A percentile compares a stretch with the other conserved stretches of the same genome.
phyloP scores from a whole-genome alignment of 306 rosid species.

The Casuarina cunninghamiana region DNA sequence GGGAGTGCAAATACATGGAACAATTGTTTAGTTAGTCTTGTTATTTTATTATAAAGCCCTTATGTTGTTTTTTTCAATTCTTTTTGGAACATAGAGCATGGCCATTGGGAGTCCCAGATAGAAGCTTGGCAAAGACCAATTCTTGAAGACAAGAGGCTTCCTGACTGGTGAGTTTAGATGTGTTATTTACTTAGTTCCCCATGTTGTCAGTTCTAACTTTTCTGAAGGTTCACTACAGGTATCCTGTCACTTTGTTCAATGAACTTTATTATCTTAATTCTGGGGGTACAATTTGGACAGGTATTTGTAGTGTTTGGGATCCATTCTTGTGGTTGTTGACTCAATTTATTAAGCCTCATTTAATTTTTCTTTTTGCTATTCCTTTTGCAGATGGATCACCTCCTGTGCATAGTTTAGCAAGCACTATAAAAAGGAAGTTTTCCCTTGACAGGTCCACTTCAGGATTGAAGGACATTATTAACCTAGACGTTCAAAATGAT shows the following conservation, averaged over 20 bases:
- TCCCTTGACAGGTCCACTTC: conserved; percentile 60
- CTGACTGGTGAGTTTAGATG: conserved; percentile 75
- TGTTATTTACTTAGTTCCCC: conserved; percentile 18
- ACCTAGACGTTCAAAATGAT: conserved; percentile 44
- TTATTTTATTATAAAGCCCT: not conserved
- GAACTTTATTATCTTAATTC: conserved; percentile 90
- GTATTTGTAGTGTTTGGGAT: conserved; percentile 36
- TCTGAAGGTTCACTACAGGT: conserved; percentile 58
- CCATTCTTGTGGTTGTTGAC: not conserved
- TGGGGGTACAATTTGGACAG: conserved; percentile 96
- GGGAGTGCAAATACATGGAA: conserved; percentile 17
- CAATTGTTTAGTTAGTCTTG: conserved; percentile 10
- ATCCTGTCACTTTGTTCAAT: conserved; percentile 81
- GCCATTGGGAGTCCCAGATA: conserved; percentile 81
- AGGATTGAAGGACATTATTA: conserved; percentile 33
- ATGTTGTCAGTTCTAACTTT: conserved; percentile 26
- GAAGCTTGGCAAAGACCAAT: conserved; percentile 95
- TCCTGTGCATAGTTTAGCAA: conserved; percentile 52
- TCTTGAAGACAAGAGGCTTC: conserved; percentile 87
- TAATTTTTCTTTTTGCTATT: conserved; percentile 22
- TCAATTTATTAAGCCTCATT: not conserved
- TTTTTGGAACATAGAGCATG: conserved; percentile 49
- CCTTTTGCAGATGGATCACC: conserved; percentile 70
- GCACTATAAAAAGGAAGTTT: conserved; percentile 57
- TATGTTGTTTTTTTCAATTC: not conserved